phyloP scores from a whole-genome alignment of 106 monocot species.

The Platanthera guangdongensis region DNA sequence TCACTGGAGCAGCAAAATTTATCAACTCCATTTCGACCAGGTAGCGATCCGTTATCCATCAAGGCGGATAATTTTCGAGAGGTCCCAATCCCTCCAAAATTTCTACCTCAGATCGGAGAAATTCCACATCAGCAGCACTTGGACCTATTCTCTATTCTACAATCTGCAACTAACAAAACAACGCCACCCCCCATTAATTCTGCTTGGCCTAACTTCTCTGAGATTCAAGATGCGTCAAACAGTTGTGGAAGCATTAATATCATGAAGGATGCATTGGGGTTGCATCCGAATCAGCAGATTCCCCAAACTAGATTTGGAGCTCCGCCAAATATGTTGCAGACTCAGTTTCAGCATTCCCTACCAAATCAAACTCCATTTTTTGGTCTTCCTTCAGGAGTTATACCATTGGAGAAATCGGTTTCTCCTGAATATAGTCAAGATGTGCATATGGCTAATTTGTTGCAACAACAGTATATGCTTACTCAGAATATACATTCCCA shows the following conservation, averaged over 20 bases:
- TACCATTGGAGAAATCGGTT: constrained; percentile 42
- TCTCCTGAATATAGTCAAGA: constrained; percentile 64
- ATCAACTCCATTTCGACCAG: constrained; percentile 38
- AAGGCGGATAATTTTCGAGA: constrained; percentile 27
- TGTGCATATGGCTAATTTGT: constrained; percentile 40
- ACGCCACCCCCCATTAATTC: constrained; percentile 24
- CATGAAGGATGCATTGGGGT: constrained; percentile 27
- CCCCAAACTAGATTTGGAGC: constrained; percentile 31
- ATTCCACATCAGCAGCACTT: constrained; percentile 29
- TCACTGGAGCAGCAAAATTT: constrained; percentile 45
- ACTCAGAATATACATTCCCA: constrained; percentile 65
- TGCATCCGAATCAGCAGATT: constrained; percentile 38
- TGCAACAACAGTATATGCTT: constrained; percentile 73
- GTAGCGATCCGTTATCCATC: constrained; percentile 24
- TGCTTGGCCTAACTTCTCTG: constrained; percentile 47
- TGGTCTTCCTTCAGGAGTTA: constrained; percentile 22
- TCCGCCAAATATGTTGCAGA: constrained; percentile 38
- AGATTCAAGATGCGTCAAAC: constrained; percentile 27
- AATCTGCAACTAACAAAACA: constrained; percentile 39
- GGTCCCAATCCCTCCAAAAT: constrained; percentile 24
- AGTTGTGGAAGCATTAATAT: constrained; percentile 30
- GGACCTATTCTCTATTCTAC: constrained; percentile 52
- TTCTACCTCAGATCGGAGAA: constrained; percentile 29
- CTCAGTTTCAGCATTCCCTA: constrained; percentile 28
- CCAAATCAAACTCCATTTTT: constrained; percentile 32